These are phyloP conservation scores for Penicillium atrosanguineum DNA, from an alignment of 495 filamentous ascomycete species.

Conservation along the genomic window DNA sequence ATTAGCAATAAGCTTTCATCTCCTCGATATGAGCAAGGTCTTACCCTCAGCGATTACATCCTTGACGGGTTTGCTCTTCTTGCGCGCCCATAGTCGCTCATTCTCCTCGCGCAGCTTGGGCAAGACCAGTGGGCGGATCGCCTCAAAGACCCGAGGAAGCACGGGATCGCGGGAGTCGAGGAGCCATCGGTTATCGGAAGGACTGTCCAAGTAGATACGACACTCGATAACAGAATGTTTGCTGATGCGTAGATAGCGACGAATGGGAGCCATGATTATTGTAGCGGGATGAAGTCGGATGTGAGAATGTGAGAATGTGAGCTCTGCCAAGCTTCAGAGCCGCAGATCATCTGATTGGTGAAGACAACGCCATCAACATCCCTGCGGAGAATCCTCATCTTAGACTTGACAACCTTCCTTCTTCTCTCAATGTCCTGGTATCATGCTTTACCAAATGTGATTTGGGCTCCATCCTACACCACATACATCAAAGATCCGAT, in stretches of 20 bases:
- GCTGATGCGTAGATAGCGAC: constrained; percentile 78
- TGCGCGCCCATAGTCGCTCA: constrained; percentile 52
- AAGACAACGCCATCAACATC: constrained; percentile 4
- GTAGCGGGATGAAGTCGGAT: not conserved
- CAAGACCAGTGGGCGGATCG: constrained; percentile 77
- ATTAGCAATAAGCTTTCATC: not conserved
- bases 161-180: constrained; percentile 64
- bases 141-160: constrained; percentile 76
- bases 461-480: not conserved
- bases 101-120: constrained; percentile 90
- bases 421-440: not conserved
- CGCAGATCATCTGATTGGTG: constrained; percentile 14
- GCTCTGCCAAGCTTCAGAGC: constrained; percentile 14
- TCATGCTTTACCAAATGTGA: not conserved
- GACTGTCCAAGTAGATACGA: constrained; percentile 92
- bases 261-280: constrained; percentile 70
- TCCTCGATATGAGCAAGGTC: not conserved
- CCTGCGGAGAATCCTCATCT: not conserved
- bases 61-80: constrained; percentile 76
- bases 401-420: not conserved
- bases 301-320: not conserved
- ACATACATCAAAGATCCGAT: not conserved
- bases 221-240: constrained; percentile 91
- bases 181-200: constrained; percentile 81
- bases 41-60: constrained; percentile 82